A percentile compares a stretch with the other conserved stretches of the same genome.
These are phyloP conservation scores for Aspergillus asperescens DNA, from an alignment of 495 filamentous ascomycete genomes.

Conservation along the genomic window DNA sequence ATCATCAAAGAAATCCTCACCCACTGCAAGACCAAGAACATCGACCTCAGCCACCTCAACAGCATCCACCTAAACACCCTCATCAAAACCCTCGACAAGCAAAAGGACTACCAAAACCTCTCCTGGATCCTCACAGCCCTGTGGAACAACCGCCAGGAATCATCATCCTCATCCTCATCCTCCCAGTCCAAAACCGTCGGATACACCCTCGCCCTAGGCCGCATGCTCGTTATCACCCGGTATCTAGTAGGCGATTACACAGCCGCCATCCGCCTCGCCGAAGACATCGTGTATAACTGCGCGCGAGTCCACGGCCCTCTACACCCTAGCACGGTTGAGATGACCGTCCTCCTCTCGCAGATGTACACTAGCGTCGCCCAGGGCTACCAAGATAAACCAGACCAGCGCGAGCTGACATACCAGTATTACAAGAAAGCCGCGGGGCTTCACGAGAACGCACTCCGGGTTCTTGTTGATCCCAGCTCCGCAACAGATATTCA, in stretches of 20 bases:
- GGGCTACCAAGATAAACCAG: slow-evolving; percentile 28
- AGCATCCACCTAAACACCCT: slow-evolving; percentile 34
- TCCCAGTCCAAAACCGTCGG: slow-evolving; percentile 23
- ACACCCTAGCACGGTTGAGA: slow-evolving; percentile 34
- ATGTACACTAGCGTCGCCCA: slow-evolving; percentile 33
- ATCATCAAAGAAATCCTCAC: slow-evolving; percentile 19
- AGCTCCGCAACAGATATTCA: too few relatives aligned
- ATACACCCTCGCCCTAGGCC: slow-evolving; percentile 32
- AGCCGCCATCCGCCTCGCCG: slow-evolving; percentile 36
- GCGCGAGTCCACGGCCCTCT: slow-evolving; percentile 37
- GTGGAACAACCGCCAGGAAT: slow-evolving; percentile 36
- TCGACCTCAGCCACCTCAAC: slow-evolving; percentile 27
- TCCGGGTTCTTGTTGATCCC: slow-evolving; percentile 32
- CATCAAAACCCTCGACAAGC: slow-evolving; percentile 33
- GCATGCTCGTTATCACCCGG: slow-evolving; percentile 33
- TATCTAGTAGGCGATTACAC: slow-evolving; percentile 28
- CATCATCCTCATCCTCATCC: too few relatives aligned
- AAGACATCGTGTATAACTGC: slow-evolving; percentile 43
- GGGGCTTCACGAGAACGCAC: slow-evolving; percentile 34
- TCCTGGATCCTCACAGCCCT: slow-evolving; percentile 31
- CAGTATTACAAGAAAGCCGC: slow-evolving; percentile 40
- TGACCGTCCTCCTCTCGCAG: slow-evolving; percentile 35
- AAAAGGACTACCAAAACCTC: slow-evolving; percentile 34
- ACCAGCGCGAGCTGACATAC: slow-evolving; percentile 30
- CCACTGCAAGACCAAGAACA: slow-evolving; percentile 14